Percentiles rank a stretch among this genome's conserved stretches.
These are phyloP conservation scores for Claviceps paspali DNA, from an alignment of 2,329 filamentous ascomycete species.

Conservation along the genomic window DNA sequence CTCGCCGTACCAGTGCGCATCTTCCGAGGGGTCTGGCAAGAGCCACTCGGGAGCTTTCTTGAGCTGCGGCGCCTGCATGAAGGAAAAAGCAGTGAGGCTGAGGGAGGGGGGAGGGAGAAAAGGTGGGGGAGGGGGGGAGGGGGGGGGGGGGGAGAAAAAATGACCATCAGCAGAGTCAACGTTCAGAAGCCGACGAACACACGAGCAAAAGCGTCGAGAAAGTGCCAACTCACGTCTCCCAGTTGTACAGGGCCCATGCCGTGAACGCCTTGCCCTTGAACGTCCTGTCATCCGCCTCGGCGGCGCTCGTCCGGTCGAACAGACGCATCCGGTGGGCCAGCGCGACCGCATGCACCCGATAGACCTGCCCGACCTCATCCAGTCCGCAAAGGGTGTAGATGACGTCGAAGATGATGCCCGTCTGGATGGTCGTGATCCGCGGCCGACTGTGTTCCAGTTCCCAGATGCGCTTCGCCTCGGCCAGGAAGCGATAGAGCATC, in stretches of 20 bases:
- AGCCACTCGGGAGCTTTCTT: constrained; percentile 14
- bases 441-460: constrained; percentile 16
- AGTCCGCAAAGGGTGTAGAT: constrained; percentile 18
- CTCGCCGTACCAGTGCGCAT: constrained; percentile 19
- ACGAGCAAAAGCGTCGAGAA: no score
- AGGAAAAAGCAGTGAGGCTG: constrained; percentile 13
- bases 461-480: constrained; percentile 24
- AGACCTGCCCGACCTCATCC: constrained; percentile 22
- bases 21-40: constrained; percentile 14
- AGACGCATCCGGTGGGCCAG: constrained; percentile 19
- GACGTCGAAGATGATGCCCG: constrained; percentile 18
- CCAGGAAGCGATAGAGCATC: constrained; percentile 20
- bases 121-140: no score
- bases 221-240: constrained; percentile 14
- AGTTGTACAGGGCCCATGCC: constrained; percentile 22
- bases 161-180: no score
- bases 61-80: constrained; percentile 15
- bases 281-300: constrained; percentile 9
- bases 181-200: no score
- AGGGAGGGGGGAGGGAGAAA: neutral
- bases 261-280: constrained; percentile 12
- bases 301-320: constrained; percentile 9
- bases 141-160: no score
- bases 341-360: constrained; percentile 15
- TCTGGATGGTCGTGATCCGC: constrained; percentile 21